These are phyloP conservation scores for Agrocybe chaxingu DNA, from an alignment of 768 basidiomycete genomes.

Conservation along the genomic window DNA sequence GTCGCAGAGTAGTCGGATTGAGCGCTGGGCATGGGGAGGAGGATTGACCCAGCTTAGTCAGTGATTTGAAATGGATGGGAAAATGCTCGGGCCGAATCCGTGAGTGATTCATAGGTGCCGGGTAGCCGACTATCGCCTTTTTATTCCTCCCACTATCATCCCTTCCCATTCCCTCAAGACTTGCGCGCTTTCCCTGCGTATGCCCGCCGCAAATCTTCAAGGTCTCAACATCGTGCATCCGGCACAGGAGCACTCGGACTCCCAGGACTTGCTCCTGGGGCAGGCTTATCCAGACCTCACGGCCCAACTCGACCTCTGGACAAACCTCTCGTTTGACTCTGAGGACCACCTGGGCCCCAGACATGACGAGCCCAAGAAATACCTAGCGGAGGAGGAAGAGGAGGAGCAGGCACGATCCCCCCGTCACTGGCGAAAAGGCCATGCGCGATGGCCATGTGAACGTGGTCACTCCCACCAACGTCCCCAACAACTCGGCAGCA, in stretches of 20 bases:
- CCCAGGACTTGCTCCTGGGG: constrained; percentile 59
- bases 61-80: constrained; percentile 9
- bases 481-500: constrained; percentile 23
- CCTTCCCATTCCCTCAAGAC: constrained; percentile 1
- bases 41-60: constrained; percentile 11
- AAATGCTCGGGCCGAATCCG: constrained; percentile 15
- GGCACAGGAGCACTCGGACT: constrained; percentile 34
- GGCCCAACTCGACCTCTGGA: constrained; percentile 82
- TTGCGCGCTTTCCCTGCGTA: constrained; percentile 22
- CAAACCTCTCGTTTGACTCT: constrained; percentile 73
- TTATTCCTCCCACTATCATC: constrained; percentile 9
- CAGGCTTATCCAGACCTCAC: constrained; percentile 70
- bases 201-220: constrained; percentile 65
- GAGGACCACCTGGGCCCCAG: constrained; percentile 56
- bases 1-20: neutral
- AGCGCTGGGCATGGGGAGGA: constrained; percentile 1
- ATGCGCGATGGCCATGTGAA: constrained; percentile 58
- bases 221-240: constrained; percentile 81
- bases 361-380: constrained; percentile 33
- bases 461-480: constrained; percentile 47
- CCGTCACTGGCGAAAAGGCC: constrained; percentile 35
- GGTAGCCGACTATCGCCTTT: constrained; percentile 10
- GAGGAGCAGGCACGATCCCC: constrained; percentile 39
- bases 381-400: constrained; percentile 41
- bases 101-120: constrained; percentile 10